Percentiles rank a stretch among this genome's conserved stretches.
phyloP scores from a whole-genome alignment of 2,329 filamentous ascomycete species.

The Colletotrichum liaoningense region DNA sequence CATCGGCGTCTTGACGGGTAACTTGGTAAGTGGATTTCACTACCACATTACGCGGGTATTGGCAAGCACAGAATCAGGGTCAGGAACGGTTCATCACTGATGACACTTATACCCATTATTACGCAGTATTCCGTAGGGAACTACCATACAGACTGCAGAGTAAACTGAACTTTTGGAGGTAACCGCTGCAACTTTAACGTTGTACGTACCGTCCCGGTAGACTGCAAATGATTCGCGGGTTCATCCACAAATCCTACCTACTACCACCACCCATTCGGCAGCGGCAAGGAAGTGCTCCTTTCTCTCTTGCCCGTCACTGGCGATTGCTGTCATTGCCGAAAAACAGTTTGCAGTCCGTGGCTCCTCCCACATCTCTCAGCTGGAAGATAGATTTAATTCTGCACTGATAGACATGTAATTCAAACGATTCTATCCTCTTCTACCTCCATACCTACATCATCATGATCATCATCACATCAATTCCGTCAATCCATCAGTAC shows the following conservation, averaged over 20 bases:
- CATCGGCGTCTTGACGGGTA: background rate
- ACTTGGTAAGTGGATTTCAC: conserved; percentile 7
- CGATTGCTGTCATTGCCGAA: background rate
- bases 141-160: no score
- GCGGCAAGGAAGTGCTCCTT: conserved; percentile 7
- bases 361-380: background rate
- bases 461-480: background rate
- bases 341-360: background rate
- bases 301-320: background rate
- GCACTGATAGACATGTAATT: no score
- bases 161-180: background rate
- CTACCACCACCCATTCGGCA: background rate
- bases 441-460: background rate
- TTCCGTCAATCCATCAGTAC: background rate
- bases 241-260: conserved; percentile 9
- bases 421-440: no score
- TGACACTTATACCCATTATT: no score
- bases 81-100: background rate
- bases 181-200: background rate
- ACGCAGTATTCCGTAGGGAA: no score
- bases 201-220: background rate
- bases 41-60: conserved; percentile 10
- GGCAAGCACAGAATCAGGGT: background rate
- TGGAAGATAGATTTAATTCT: background rate
- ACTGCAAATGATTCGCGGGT: conserved; percentile 12